phyloP scores from a whole-genome alignment of 345 rosid species.

The Anastatica hierochuntica region DNA sequence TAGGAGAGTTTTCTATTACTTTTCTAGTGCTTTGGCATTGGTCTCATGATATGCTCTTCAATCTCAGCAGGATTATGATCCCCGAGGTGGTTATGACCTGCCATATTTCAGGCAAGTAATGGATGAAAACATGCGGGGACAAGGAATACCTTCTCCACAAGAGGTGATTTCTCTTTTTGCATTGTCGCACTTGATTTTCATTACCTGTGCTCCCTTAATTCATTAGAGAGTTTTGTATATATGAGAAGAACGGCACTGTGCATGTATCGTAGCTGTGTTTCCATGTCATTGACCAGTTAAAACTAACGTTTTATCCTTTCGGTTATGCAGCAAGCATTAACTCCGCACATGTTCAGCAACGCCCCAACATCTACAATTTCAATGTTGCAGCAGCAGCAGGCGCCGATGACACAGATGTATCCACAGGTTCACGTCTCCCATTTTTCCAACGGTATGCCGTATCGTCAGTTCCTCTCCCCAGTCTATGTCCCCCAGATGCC shows the following conservation, averaged over 20 bases:
- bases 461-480: slow-evolving; percentile 74
- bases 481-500: slow-evolving; percentile 84
- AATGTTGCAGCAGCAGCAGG: slow-evolving; percentile 61
- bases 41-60: neutral
- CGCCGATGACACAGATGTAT: slow-evolving; percentile 68
- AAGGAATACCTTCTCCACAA: slow-evolving; percentile 47
- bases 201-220: neutral
- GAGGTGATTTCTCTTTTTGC: slow-evolving; percentile 40
- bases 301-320: neutral
- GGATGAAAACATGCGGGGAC: slow-evolving; percentile 57
- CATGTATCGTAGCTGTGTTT: neutral
- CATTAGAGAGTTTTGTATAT: neutral
- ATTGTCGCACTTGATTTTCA: neutral
- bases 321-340: slow-evolving; percentile 34
- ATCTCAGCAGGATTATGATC: slow-evolving; percentile 13
- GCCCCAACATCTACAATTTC: slow-evolving; percentile 51
- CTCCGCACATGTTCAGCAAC: slow-evolving; percentile 32
- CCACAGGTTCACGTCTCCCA: slow-evolving; percentile 88
- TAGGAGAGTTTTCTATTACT: neutral
- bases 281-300: neutral
- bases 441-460: slow-evolving; percentile 69
- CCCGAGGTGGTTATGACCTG: slow-evolving; percentile 56
- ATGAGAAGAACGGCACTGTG: neutral
- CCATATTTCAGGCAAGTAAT: slow-evolving; percentile 56
- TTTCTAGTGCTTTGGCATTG: neutral